Conservation (phyloP, 331 rosid genomes). For the Acacia pycnantha region DNA sequence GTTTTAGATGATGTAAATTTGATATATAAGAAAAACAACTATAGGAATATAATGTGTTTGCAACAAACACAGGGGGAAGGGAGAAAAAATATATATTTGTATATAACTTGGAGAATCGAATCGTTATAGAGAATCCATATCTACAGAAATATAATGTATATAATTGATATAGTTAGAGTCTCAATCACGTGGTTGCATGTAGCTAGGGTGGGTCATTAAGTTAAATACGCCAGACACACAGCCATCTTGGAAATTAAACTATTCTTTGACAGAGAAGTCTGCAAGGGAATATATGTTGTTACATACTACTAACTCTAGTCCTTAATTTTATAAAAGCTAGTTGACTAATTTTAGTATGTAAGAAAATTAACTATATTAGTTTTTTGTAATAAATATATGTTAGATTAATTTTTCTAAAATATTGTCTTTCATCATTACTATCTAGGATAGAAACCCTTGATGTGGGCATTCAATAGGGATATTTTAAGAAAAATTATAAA, state of each 20-base stretch:
- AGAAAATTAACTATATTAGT: too few species aligned
- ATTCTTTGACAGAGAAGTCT: not conserved
- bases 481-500: too few species aligned
- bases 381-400: too few species aligned
- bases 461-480: too few species aligned
- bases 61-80: too few species aligned
- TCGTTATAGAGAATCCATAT: not conserved
- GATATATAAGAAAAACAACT: too few species aligned
- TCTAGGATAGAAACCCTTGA: too few species aligned
- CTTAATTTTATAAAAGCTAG: too few species aligned
- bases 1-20: not conserved
- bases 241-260: not conserved
- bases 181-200: not conserved
- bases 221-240: not conserved
- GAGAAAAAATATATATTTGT: not conserved
- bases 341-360: too few species aligned
- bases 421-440: too few species aligned
- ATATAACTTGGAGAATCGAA: not conserved
- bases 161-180: not conserved
- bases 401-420: too few species aligned
- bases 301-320: not conserved
- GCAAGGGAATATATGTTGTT: not conserved
- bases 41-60: too few species aligned
- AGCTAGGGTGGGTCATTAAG: not conserved
- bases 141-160: not conserved